Evolutionary conservation across 2,329 filamentous ascomycete genomes (phyloP).

Genomic region (Monosporascus sp.): DNA sequence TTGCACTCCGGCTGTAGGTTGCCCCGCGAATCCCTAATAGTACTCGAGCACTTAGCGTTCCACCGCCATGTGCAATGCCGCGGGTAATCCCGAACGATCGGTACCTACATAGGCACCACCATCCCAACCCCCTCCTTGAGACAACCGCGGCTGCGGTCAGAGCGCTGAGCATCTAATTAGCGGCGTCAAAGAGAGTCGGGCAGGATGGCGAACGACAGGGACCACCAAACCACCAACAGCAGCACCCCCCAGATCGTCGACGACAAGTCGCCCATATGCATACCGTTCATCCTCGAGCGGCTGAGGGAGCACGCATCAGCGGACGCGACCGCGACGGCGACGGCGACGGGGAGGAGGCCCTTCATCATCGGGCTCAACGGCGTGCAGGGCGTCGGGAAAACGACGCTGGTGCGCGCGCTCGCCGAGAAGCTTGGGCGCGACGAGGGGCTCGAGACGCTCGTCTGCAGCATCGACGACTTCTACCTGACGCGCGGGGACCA

Average conservation of each 20-base stretch:
- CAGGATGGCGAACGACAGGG: too few relatives aligned
- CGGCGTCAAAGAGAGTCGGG: too few relatives aligned
- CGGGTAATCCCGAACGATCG: too few relatives aligned
- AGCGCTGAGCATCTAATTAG: too few relatives aligned
- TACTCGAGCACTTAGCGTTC: too few relatives aligned
- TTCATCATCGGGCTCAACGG: conserved; percentile 88
- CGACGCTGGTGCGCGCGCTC: conserved; percentile 70
- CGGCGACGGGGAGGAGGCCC: conserved; percentile 37
- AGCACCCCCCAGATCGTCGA: conserved; percentile 47
- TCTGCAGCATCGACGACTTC: conserved; percentile 83
- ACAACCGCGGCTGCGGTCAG: too few relatives aligned
- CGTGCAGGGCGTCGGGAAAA: conserved; percentile 89
- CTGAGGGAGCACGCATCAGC: conserved; percentile 41
- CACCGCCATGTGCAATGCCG: too few relatives aligned
- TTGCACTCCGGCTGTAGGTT: too few relatives aligned
- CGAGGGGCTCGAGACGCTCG: conserved; percentile 58
- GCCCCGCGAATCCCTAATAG: too few relatives aligned
- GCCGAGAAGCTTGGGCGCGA: conserved; percentile 51
- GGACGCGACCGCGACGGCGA: conserved; percentile 2
- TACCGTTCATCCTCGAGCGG: conserved; percentile 67
- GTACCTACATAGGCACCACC: too few relatives aligned
- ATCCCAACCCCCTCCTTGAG: too few relatives aligned
- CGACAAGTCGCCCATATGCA: conserved; percentile 72
- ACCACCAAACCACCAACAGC: not conserved
- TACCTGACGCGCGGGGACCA: conserved; percentile 73